These are phyloP conservation scores for Heritiera littoralis DNA, from an alignment of 345 rosid genomes.

Conservation along the genomic window DNA sequence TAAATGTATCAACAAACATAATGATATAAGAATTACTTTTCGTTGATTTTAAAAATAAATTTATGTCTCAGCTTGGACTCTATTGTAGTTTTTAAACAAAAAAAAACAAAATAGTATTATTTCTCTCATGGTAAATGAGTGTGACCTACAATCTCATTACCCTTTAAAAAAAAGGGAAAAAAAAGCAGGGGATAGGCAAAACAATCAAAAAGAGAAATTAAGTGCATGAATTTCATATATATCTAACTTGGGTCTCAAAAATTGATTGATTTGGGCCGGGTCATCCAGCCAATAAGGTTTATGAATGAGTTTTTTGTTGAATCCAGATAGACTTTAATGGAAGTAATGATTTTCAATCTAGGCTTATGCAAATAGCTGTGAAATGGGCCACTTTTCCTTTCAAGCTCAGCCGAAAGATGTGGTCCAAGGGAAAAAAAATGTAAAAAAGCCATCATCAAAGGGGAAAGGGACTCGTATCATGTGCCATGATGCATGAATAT, in stretches of 20 bases:
- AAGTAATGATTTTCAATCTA: background rate
- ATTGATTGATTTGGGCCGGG: background rate
- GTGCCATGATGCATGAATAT: background rate
- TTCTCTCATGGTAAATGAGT: no score
- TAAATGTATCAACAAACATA: no score
- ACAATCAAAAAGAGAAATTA: no score
- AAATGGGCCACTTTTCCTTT: background rate
- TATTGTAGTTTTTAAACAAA: no score
- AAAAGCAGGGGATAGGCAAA: no score
- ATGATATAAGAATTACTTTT: no score
- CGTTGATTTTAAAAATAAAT: no score
- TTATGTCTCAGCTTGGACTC: no score
- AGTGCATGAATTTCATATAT: no score
- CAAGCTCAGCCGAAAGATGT: constrained; percentile 16
- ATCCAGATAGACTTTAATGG: background rate
- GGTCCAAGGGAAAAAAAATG: constrained; percentile 1
- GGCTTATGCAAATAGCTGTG: constrained; percentile 13
- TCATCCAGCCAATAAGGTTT: background rate
- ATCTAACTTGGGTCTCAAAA: background rate
- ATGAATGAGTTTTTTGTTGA: background rate
- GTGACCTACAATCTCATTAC: no score
- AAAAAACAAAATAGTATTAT: no score
- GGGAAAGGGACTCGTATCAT: background rate
- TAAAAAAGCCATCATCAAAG: background rate
- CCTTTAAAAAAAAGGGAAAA: no score